These are phyloP conservation scores for Zoysia pacifica DNA, from an alignment of 176 grass and related monocot genomes.

Conservation along the genomic window DNA sequence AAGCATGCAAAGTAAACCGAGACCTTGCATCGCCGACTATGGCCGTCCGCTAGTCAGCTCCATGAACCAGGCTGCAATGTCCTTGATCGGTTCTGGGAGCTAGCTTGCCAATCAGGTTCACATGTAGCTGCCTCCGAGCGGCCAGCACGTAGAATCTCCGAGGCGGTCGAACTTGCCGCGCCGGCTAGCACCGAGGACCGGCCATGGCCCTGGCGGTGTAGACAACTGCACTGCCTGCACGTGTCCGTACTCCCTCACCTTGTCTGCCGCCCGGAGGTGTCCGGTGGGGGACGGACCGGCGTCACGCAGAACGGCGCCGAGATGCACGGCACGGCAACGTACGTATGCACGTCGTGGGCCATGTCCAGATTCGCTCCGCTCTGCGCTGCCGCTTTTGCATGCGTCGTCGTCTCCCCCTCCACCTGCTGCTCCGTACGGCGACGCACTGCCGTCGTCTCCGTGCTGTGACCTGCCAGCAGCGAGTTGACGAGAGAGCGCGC, in stretches of 20 bases:
- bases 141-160: too few species aligned
- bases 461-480: background rate
- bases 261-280: too few species aligned
- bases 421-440: background rate
- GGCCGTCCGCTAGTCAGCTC: too few species aligned
- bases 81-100: too few species aligned
- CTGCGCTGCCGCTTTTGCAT: background rate
- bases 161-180: too few species aligned
- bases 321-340: background rate
- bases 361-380: background rate
- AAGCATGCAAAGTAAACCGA: too few species aligned
- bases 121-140: too few species aligned
- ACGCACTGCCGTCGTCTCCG: background rate
- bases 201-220: background rate
- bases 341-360: background rate
- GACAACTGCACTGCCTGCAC: background rate
- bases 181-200: too few species aligned
- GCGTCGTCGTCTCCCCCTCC: background rate
- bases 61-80: too few species aligned
- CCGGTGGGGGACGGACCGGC: too few species aligned
- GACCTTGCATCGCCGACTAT: too few species aligned
- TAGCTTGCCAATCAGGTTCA: too few species aligned
- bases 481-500: background rate
- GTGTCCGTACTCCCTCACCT: background rate
- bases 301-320: background rate